Conservation (phyloP, 2,329 filamentous ascomycete species). For the Colletotrichum incanum region DNA sequence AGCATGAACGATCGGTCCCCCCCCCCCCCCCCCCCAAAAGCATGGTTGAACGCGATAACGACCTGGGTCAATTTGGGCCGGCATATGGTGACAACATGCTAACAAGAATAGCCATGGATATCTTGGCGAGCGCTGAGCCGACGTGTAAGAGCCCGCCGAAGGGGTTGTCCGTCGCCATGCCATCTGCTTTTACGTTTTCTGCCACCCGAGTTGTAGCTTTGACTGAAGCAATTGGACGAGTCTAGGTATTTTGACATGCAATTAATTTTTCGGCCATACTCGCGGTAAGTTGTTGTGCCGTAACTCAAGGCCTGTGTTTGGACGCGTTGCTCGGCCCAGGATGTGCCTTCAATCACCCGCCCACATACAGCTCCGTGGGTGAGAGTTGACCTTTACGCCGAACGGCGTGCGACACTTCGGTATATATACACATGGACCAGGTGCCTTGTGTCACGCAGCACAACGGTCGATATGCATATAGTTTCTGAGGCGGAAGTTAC, state of each 20-base stretch:
- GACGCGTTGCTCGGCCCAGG: not conserved
- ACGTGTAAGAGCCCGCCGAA: not conserved
- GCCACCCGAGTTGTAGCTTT: conserved; percentile 18
- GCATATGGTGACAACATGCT: not conserved
- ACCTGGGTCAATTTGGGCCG: not conserved
- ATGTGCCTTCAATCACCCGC: not conserved
- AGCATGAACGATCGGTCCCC: too few relatives aligned
- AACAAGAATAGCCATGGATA: not conserved
- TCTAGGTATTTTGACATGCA: conserved; percentile 20
- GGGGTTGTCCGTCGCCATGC: not conserved
- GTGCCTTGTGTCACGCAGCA: not conserved
- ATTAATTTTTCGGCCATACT: conserved; percentile 12
- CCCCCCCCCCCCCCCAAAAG: too few relatives aligned
- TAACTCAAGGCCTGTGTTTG: conserved; percentile 10
- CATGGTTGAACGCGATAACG: not conserved
- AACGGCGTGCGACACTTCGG: not conserved
- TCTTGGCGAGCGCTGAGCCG: not conserved
- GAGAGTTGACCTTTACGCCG: not conserved
- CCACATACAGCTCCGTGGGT: not conserved
- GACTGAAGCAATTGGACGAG: conserved; percentile 18
- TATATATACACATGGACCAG: not conserved
- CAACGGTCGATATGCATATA: not conserved
- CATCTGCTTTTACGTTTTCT: conserved; percentile 14
- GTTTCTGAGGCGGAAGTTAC: not conserved
- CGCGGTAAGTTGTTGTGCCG: conserved; percentile 13